These are phyloP conservation scores for Starmerella powellii DNA, from an alignment of 805 yeast genomes.

Conservation along the genomic window DNA sequence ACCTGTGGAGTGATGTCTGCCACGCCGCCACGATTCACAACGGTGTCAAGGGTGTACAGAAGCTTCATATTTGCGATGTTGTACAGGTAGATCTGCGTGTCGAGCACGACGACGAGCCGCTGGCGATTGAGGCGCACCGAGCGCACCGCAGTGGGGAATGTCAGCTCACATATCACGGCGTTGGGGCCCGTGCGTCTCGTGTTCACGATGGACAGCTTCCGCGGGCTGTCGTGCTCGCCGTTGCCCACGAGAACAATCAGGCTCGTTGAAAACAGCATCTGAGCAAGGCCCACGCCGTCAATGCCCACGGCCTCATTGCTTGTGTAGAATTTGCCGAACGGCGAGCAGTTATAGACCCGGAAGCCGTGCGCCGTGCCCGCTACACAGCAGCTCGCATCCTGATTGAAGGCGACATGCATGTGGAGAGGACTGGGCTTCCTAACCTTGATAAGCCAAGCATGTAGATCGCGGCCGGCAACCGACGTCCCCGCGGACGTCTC, in stretches of 20 bases:
- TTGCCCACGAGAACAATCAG: slow-evolving; percentile 71
- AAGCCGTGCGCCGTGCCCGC: slow-evolving; percentile 56
- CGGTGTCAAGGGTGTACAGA: slow-evolving; percentile 54
- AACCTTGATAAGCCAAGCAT: not conserved
- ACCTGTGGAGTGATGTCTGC: slow-evolving; percentile 25
- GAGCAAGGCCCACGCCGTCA: slow-evolving; percentile 42
- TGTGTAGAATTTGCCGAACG: slow-evolving; percentile 61
- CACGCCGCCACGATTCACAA: slow-evolving; percentile 35
- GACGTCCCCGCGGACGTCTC: too few species aligned
- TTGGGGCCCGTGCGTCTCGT: slow-evolving; percentile 44
- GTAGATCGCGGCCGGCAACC: not conserved
- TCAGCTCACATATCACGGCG: slow-evolving; percentile 68
- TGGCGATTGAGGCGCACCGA: slow-evolving; percentile 70
- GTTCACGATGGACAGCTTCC: slow-evolving; percentile 70
- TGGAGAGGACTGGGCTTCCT: slow-evolving; percentile 35
- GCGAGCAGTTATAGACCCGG: slow-evolving; percentile 75
- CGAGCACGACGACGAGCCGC: slow-evolving; percentile 61
- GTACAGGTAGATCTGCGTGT: slow-evolving; percentile 75
- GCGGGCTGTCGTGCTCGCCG: slow-evolving; percentile 58
- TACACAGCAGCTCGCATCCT: slow-evolving; percentile 73
- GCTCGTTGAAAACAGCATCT: slow-evolving; percentile 84
- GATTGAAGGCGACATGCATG: slow-evolving; percentile 49
- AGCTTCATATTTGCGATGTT: slow-evolving; percentile 84
- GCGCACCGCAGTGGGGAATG: slow-evolving; percentile 66
- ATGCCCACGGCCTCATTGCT: slow-evolving; percentile 28